phyloP scores from a whole-genome alignment of 495 filamentous ascomycete species.

The Daldinia loculata region DNA sequence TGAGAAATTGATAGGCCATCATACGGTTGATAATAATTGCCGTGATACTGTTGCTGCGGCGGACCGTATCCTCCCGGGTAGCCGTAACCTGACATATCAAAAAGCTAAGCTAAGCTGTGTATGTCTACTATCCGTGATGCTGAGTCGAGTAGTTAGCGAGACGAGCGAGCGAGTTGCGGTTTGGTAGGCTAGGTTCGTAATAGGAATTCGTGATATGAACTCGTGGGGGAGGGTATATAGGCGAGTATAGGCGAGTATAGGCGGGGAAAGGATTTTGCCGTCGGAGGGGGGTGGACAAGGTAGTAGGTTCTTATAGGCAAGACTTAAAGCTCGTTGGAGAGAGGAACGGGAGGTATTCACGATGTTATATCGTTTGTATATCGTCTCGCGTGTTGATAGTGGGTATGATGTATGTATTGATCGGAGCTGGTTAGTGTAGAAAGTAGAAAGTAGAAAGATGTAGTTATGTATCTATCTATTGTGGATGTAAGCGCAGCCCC shows the following conservation, averaged over 20 bases:
- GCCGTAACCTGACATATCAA: slow-evolving; percentile 54
- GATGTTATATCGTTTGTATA: slow-evolving; percentile 22
- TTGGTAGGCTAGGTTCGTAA: neutral
- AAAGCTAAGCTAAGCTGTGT: slow-evolving; percentile 18
- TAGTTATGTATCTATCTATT: slow-evolving; percentile 7
- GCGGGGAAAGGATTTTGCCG: slow-evolving; percentile 23
- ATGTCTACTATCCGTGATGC: slow-evolving; percentile 13
- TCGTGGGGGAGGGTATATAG: slow-evolving; percentile 24
- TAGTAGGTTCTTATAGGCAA: slow-evolving; percentile 37
- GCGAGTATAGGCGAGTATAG: slow-evolving; percentile 1
- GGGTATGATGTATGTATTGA: slow-evolving; percentile 14
- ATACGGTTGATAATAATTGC: slow-evolving; percentile 54
- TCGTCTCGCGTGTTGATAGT: slow-evolving; percentile 21
- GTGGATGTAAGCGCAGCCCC: slow-evolving; percentile 34
- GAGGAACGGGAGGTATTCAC: slow-evolving; percentile 16
- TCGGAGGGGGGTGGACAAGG: slow-evolving; percentile 23
- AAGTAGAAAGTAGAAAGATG: slow-evolving; percentile 4
- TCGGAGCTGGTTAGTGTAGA: slow-evolving; percentile 12
- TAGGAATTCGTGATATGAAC: slow-evolving; percentile 19
- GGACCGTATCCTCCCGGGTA: slow-evolving; percentile 55
- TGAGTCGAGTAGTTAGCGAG: slow-evolving; percentile 4
- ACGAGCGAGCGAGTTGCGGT: neutral
- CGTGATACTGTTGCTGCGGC: slow-evolving; percentile 52
- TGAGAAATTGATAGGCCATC: slow-evolving; percentile 16
- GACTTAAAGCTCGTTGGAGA: slow-evolving; percentile 7